Base-by-base conservation (phyloP, 2,329 filamentous ascomycete genomes). In the Curvularia sp. region DNA sequence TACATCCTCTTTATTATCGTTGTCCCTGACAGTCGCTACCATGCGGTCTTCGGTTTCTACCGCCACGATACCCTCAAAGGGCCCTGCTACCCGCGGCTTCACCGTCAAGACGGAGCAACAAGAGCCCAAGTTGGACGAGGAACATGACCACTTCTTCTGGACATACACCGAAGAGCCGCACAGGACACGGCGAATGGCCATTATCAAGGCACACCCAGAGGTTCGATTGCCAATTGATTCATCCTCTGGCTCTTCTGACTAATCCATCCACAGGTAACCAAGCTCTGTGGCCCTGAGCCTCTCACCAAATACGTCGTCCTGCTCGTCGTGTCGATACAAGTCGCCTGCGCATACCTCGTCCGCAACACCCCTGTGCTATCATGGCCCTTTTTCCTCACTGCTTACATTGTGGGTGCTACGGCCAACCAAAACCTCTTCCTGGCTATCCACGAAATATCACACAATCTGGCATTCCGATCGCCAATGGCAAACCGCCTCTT, bases 91-190 rank as follows among this genome's bases (percentile, higher is more conserved):
- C 23, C 59, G 68, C 34, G 62, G 64, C 51, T 64, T 71, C 25
- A 69, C 66, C 1, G 68, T 68, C 34, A 67, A 65, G 49, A 63
- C 64, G 5, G 41, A 67, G 51, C 54, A 63, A 53, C 42, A 61
- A 30, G 57, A 60, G 46, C 51, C 55, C 23, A 50, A 57, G n/a
- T 45, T 46, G 39, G 57, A 56, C 23, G 60, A 70, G 38, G 73
- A 76, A 42, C 65, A 79, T 41, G 76, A 88, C 62, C 84, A 88
- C 77, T 98, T 98, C 84, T 97, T 96, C 81, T 98, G 96, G 95
- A 97, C 95, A 39, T 98, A 99, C 76, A 97, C 95, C 9, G 95
- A 99, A 78, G 95, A 99, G 80, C 95, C 95, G 61, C 95, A 99
- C 79, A 87, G 93, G 68, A 95, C 94, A 30, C 85, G 95, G 68